Base-by-base conservation (phyloP, 805 yeast genomes). In the Brettanomyces custersianus region DNA sequence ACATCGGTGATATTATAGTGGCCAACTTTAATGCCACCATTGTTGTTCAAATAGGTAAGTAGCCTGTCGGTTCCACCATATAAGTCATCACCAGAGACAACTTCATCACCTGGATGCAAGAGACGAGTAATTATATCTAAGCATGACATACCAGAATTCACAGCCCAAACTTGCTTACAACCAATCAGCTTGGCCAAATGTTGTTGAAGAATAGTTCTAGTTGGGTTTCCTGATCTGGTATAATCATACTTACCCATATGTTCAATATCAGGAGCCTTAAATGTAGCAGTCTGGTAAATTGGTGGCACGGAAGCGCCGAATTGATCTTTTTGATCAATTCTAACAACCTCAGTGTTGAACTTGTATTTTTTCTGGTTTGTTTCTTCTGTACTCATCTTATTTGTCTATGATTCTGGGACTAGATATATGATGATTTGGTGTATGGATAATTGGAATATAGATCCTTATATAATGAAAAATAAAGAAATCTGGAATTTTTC, bases 51-150 rank as follows among this genome's bases (percentile, higher is more conserved):
- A 51, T 77, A 84, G 10, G 85, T 81, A 46, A 88, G 70, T 46
- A 88, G 68, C 49, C 97, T 70, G 59, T 88, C 83, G 23, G 95
- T 80, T 23, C 97, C 97, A 36, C 97, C 97, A 54, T 88, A 88
- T 43, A 88, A 70, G 54, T 88, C 97, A 55, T 84, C 92, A 36
- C 97, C 97, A 4, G 96, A 95, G 46, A 88, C 74, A 23, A 88
- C 88, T 56, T 84, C 86, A 54, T 83, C 94, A n/a, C 88, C 87
- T 1, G 95, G 90, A 36, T 59, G 63, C 42, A 87, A 66, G 34
- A 82, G 62, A 31, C 94, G 70, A 28, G 83, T 70, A 21, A 86
- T 88, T 3, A 42, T 36, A 54, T 90, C 96, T 43, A 85, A 65
- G 38, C 94, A 87, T 3, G 94, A 80, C 97, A 88, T 88, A 19